Evolutionary conservation across 352 stramenopile species (phyloP), one percentile per base, ranked within the genome.

Genomic region (Phytopythium chamaehyphon): DNA sequence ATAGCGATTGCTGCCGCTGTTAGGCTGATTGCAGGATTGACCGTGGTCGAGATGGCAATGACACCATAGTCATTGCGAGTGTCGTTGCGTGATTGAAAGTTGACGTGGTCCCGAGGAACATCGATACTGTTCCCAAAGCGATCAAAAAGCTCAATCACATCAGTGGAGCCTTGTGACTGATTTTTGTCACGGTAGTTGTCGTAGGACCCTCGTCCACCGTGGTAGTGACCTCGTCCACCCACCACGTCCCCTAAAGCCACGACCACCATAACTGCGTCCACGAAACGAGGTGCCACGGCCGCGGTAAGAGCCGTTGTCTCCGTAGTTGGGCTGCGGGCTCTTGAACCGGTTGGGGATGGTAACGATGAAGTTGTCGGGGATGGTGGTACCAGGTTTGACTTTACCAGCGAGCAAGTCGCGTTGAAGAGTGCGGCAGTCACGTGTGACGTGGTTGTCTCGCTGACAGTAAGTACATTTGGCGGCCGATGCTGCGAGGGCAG

Each of bases 351-450:
- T 28, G 1, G 18, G 12, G 15, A 39, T 1, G 3, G 51, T 54
- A 11, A 60, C 14, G 36, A 50, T 42, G 22, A 60, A 56, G 16
- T 56, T 54, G 40, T 47, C 51, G 2, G 46, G 47, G 9, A 50
- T 37, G 18, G 55, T 33, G 0, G 57, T 60, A 7, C 51, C 51
- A 31, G 14, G 46, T n/a, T 61, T 58, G 9, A 61, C 36, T n/a
- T 51, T 36, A 14, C 47, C 58, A 42, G 38, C 38, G 1, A 47
- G 47, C 3, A 65, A 38, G 36, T 61, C 47, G 0, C 51, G 39
- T 14, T 65, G 23, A 6, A 61, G 31, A 16, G 50, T 61, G 18
- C 51, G 54, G 8, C 51, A 60, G 23, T 61, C 47, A n/a, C 45
- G 19, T 1, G 38, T 59, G 28, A 46, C 43, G n/a, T 59, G 57